A percentile compares a stretch with the other conserved stretches of the same genome.
phyloP scores from a whole-genome alignment of 2,329 filamentous ascomycete genomes.

The Tetracladium maxilliforme region DNA sequence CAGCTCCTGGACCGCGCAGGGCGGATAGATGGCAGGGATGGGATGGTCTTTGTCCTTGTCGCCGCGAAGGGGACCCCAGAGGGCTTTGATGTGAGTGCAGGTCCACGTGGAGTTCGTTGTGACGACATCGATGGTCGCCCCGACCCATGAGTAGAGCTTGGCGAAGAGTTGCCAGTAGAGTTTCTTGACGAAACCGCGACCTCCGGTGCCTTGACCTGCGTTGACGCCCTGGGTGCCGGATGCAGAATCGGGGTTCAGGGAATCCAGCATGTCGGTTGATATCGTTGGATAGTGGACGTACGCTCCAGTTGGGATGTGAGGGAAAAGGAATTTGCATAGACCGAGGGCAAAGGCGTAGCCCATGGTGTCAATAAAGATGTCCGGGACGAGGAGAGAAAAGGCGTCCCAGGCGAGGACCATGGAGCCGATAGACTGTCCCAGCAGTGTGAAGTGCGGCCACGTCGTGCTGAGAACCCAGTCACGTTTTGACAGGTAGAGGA shows the following conservation, averaged over 20 bases:
- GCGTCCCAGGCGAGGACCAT: conserved; percentile 81
- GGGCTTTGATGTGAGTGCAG: conserved; percentile 60
- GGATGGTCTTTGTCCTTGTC: conserved; percentile 28
- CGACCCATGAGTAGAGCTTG: conserved; percentile 65
- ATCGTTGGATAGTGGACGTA: conserved; percentile 99
- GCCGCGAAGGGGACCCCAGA: conserved; percentile 55
- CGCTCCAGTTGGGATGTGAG: conserved; percentile 65
- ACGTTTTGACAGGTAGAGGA: conserved; percentile 82
- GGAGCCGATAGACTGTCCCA: conserved; percentile 88
- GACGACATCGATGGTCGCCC: conserved; percentile 74
- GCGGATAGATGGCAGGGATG: conserved; percentile 75
- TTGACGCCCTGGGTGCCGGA: conserved; percentile 61
- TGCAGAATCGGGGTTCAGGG: conserved; percentile 49
- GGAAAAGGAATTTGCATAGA: conserved; percentile 71
- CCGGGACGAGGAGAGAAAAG: conserved; percentile 79
- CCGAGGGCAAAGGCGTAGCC: conserved; percentile 87
- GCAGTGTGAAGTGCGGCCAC: conserved; percentile 83
- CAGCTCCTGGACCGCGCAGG: conserved; percentile 78
- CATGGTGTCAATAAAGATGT: conserved; percentile 96
- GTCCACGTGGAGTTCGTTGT: conserved; percentile 99
- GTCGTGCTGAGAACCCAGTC: conserved; percentile 74
- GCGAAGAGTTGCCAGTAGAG: conserved; percentile 84
- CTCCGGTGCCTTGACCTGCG: conserved; percentile 63
- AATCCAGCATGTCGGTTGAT: conserved; percentile 90
- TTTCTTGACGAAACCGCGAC: conserved; percentile 57